Evolutionary conservation across 2,329 filamentous ascomycete species (phyloP).

Genomic region (Macroventuria anomochaeta): DNA sequence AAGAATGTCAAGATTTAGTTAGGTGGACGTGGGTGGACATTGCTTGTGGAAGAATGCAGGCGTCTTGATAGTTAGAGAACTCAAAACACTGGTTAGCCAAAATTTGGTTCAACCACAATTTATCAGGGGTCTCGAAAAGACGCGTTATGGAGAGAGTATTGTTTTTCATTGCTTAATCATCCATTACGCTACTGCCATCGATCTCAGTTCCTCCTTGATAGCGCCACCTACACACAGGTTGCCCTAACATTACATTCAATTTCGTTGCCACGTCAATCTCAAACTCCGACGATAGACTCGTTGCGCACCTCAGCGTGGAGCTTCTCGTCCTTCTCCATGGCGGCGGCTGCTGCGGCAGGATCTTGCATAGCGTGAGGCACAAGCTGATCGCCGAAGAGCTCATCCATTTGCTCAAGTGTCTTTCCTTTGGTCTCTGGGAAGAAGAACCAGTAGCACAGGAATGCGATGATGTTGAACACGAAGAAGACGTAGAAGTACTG

Average conservation of each 20-base stretch:
- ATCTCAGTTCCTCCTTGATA: not conserved
- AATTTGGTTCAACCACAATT: too few species aligned
- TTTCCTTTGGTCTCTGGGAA: constrained; percentile 42
- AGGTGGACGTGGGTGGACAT: not conserved
- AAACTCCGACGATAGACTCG: not conserved
- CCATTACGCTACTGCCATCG: too few species aligned
- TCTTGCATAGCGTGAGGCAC: constrained; percentile 48
- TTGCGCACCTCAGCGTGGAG: constrained; percentile 14
- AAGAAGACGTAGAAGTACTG: constrained; percentile 55
- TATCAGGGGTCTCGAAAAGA: too few species aligned
- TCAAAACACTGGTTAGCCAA: too few species aligned
- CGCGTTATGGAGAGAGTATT: too few species aligned
- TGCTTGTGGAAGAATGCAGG: not conserved
- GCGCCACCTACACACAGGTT: not conserved
- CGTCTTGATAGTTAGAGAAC: too few species aligned
- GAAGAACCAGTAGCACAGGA: constrained; percentile 37
- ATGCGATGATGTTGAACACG: constrained; percentile 55
- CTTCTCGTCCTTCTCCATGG: constrained; percentile 34
- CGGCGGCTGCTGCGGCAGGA: constrained; percentile 36
- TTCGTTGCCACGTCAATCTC: not conserved
- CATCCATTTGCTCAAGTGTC: constrained; percentile 41
- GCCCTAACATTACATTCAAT: not conserved
- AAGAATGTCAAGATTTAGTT: too few species aligned
- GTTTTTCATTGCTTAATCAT: too few species aligned
- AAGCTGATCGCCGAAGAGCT: constrained; percentile 43